Evolutionary conservation across 805 yeast species (phyloP), one percentile per base, ranked within the genome.

Genomic region (Candida insectorum): DNA sequence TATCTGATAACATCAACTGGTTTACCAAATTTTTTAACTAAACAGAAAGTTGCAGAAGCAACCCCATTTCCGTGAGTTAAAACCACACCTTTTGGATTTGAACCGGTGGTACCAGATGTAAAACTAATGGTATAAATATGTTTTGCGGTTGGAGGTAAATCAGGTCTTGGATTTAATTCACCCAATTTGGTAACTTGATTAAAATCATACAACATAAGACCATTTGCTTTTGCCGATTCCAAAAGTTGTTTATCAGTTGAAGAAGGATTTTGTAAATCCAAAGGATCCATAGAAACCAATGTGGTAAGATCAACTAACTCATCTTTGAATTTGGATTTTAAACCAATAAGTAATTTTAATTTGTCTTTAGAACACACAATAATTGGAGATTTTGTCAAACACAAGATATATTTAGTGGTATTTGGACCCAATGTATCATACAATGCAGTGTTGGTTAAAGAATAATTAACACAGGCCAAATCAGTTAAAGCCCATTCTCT

Each of bases 51-150:
- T 25, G 69, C 57, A 2, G 72, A 68, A 2, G 83, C 69, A 9
- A 71, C 61, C 8, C 73, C 65, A 48, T 70, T 71, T 8, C 60
- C 58, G 31, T 81, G 86, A 6, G 73, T 62, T 31, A 69, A 48
- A 15, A 71, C 73, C 12, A 78, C 88, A 45, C 89, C 89, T 56
- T 82, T 81, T 30, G 89, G 89, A 22, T 43, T 43, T 12, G 70
- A 56, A 12, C 87, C 87, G 1, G 88, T 81, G 2, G 89, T 81
- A 20, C 89, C 89, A 0, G 85, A 78, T 2, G 89, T 82, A 52
- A 81, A 81, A 6, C 81, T 75, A 30, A 82, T 73, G 12, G 88
- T 79, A 51, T 75, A 77, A 20, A 51, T 33, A 18, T 59, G 51
- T 11, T 73, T 69, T 1, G 79, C 73, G 1, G 54, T 59, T 16